Evolutionary conservation across 805 yeast genomes (phyloP).

Genomic region (Cyberlindnera samutprakarnensis): DNA sequence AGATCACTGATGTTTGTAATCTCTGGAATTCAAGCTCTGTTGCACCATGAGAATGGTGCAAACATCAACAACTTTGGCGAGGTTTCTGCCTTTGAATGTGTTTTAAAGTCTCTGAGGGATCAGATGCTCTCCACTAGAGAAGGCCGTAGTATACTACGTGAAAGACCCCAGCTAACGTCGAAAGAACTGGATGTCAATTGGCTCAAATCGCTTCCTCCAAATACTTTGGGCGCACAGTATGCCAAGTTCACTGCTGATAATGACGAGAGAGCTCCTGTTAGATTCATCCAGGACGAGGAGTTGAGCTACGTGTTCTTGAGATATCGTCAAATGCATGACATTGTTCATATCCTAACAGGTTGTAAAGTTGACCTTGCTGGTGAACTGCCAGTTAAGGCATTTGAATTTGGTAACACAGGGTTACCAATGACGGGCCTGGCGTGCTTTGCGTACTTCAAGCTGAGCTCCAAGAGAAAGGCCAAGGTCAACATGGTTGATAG

Average conservation of each 20-base stretch:
- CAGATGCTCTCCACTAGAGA: constrained; percentile 69
- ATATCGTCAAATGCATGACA: constrained; percentile 95
- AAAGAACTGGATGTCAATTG: constrained; percentile 56
- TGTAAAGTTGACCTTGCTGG: constrained; percentile 91
- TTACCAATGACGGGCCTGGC: constrained; percentile 94
- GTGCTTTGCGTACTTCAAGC: constrained; percentile 75
- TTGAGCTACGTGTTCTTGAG: constrained; percentile 89
- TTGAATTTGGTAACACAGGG: constrained; percentile 88
- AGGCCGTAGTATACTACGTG: constrained; percentile 74
- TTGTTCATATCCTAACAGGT: constrained; percentile 88
- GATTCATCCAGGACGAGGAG: constrained; percentile 82
- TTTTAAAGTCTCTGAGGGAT: constrained; percentile 53
- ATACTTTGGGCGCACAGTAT: constrained; percentile 75
- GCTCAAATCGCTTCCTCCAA: constrained; percentile 51
- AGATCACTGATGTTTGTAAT: constrained; percentile 55
- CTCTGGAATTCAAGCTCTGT: constrained; percentile 70
- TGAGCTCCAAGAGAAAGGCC: constrained; percentile 53
- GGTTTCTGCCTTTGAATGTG: constrained; percentile 69
- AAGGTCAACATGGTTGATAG: constrained; percentile 47
- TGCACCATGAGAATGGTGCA: constrained; percentile 69
- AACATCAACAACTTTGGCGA: constrained; percentile 85
- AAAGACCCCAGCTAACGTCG: constrained; percentile 78
- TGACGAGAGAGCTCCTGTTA: constrained; percentile 85
- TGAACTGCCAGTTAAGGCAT: constrained; percentile 88
- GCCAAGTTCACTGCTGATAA: constrained; percentile 86